phyloP scores from a whole-genome alignment of 31 red algal genomes.

The Asparagopsis taxiformis region DNA sequence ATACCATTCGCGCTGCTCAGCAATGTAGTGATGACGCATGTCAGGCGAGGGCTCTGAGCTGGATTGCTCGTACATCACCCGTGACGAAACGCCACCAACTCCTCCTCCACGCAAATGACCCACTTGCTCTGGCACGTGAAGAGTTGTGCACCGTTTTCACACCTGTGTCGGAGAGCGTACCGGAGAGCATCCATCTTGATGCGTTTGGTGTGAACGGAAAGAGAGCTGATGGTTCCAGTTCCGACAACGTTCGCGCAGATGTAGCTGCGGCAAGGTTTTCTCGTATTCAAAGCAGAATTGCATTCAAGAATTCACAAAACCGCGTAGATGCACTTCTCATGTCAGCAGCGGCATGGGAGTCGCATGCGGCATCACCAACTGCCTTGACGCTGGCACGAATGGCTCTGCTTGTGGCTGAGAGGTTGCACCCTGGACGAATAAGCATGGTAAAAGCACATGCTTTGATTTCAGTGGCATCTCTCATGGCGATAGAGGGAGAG shows the following conservation, averaged over 20 bases:
- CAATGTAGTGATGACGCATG: slow-evolving; percentile 22
- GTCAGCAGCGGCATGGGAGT: slow-evolving; percentile 33
- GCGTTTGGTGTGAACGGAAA: not conserved
- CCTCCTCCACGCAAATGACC: slow-evolving; percentile 1
- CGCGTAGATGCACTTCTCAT: slow-evolving; percentile 27
- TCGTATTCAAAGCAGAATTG: not conserved
- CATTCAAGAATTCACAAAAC: not conserved
- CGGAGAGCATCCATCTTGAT: slow-evolving; percentile 5
- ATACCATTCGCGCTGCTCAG: slow-evolving; percentile 27
- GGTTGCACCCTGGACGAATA: not conserved
- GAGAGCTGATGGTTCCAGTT: not conserved
- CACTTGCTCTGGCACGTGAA: slow-evolving; percentile 9
- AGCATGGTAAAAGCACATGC: slow-evolving; percentile 10
- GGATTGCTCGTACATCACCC: slow-evolving; percentile 19
- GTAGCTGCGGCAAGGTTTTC: slow-evolving; percentile 2
- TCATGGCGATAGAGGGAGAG: slow-evolving; percentile 16
- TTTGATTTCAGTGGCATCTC: slow-evolving; percentile 21
- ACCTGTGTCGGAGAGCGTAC: not conserved
- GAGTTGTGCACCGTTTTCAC: slow-evolving; percentile 19
- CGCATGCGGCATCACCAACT: slow-evolving; percentile 35
- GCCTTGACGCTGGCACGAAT: slow-evolving; percentile 21
- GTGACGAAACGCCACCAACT: slow-evolving; percentile 1
- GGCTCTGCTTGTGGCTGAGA: slow-evolving; percentile 8
- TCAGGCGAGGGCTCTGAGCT: slow-evolving; percentile 8
- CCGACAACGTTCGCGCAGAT: not conserved